Evolutionary conservation across 768 basidiomycete species (phyloP).

Genomic region (Podaxis sp.): DNA sequence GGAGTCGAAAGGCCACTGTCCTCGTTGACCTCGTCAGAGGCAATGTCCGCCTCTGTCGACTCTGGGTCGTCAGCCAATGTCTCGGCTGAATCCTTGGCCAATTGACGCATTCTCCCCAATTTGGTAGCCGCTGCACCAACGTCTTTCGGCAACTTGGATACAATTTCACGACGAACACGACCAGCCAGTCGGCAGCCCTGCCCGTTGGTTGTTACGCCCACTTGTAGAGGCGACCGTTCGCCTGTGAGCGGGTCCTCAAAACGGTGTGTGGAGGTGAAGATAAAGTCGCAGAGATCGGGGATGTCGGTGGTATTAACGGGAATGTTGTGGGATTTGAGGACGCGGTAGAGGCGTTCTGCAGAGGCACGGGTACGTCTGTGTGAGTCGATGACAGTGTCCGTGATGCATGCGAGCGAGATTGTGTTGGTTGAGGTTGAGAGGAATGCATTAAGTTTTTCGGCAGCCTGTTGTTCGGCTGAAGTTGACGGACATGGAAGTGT

Average conservation of each 20-base stretch:
- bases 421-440: conserved; percentile 31
- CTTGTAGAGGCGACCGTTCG: conserved; percentile 54
- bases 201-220: conserved; percentile 90
- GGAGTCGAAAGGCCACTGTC: conserved; percentile 58
- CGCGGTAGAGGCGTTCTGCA: conserved; percentile 54
- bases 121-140: conserved; percentile 75
- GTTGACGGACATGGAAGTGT: conserved; percentile 37
- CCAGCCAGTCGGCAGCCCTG: conserved; percentile 85
- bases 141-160: conserved; percentile 68
- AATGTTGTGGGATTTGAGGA: conserved; percentile 60
- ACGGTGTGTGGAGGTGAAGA: conserved; percentile 83
- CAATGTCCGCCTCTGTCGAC: conserved; percentile 24
- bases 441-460: conserved; percentile 47
- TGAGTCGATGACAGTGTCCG: conserved; percentile 64
- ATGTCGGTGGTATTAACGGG: conserved; percentile 88
- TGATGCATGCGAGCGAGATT: conserved; percentile 67
- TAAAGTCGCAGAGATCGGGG: conserved; percentile 85
- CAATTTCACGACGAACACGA: conserved; percentile 80
- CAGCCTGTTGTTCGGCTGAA: conserved; percentile 30
- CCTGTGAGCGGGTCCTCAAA: conserved; percentile 55
- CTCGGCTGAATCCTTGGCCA: conserved; percentile 40
- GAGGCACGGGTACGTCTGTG: conserved; percentile 48
- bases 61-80: conserved; percentile 22
- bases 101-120: conserved; percentile 64
- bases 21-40: conserved; percentile 48